These are phyloP conservation scores for Phytophthora sojae DNA, from an alignment of 352 stramenopile species.

Conservation along the genomic window DNA sequence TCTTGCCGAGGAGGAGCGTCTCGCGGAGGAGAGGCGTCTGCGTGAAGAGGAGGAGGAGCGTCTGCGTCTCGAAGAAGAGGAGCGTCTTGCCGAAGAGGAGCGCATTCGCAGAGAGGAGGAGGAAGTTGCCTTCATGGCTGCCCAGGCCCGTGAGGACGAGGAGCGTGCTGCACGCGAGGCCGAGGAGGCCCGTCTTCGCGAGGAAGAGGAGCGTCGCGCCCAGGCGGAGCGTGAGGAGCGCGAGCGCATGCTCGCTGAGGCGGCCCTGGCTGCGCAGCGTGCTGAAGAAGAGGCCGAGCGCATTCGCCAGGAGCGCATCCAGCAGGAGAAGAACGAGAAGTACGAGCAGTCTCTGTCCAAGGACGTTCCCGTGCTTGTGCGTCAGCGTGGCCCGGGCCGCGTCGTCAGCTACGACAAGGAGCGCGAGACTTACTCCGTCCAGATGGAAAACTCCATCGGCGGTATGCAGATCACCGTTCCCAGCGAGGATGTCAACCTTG, in stretches of 20 bases:
- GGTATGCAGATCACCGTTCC: conserved; percentile 78
- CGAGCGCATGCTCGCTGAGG: conserved; percentile 57
- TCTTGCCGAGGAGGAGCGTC: conserved; percentile 30
- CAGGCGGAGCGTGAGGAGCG: conserved; percentile 42
- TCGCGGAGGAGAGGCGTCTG: conserved; percentile 21
- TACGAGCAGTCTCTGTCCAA: conserved; percentile 89
- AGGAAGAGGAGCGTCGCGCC: conserved; percentile 37
- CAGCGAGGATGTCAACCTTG: conserved; percentile 75
- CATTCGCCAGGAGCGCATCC: conserved; percentile 52
- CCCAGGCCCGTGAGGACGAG: conserved; percentile 34
- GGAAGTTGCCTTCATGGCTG: conserved; percentile 22
- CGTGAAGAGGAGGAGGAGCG: conserved; percentile 33
- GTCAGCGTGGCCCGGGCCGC: conserved; percentile 69
- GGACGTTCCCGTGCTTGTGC: conserved; percentile 87
- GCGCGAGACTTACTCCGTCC: conserved; percentile 78
- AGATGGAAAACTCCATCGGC: conserved; percentile 71
- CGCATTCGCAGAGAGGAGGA: conserved; percentile 32
- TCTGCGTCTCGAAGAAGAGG: conserved; percentile 38
- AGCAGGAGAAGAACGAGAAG: conserved; percentile 78
- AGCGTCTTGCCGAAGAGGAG: conserved; percentile 35
- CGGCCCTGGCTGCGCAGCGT: conserved; percentile 47
- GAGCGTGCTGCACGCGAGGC: conserved; percentile 34
- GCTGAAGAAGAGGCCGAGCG: conserved; percentile 60
- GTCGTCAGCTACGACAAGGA: conserved; percentile 85
- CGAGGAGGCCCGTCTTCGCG: conserved; percentile 38